A percentile compares a stretch with the other conserved stretches of the same genome.
Evolutionary conservation across 495 filamentous ascomycete genomes (phyloP).

Genomic region (Tuber brumale): DNA sequence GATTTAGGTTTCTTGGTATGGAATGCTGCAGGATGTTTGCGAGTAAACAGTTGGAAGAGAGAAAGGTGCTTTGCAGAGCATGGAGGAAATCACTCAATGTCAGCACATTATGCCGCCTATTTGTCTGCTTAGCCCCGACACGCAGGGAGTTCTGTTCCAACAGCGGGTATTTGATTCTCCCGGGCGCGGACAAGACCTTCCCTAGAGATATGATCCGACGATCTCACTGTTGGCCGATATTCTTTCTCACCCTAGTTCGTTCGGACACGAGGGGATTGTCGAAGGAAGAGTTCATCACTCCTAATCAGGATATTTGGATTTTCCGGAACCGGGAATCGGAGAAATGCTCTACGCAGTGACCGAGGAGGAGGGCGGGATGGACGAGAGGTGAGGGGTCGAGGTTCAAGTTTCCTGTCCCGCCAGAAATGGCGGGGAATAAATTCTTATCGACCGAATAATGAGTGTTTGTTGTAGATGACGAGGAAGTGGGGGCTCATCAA

Average conservation of each 20-base stretch:
- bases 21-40: background rate
- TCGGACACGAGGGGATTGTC: background rate
- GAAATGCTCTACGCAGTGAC: background rate
- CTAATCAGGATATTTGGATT: background rate
- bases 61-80: slow-evolving; percentile 18
- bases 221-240: slow-evolving; percentile 21
- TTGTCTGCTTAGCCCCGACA: slow-evolving; percentile 13
- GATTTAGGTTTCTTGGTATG: background rate
- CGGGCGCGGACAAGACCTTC: background rate
- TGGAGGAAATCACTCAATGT: slow-evolving; percentile 35
- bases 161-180: too few species aligned
- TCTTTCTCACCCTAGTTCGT: background rate
- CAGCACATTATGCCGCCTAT: slow-evolving; percentile 20
- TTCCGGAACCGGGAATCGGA: background rate
- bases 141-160: background rate
- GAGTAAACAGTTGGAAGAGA: too few species aligned
- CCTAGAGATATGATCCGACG: slow-evolving; percentile 17
- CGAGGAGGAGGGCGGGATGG: background rate
- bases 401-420: too few species aligned
- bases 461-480: too few species aligned
- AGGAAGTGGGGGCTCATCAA: background rate
- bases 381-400: too few species aligned
- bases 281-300: background rate
- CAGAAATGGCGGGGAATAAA: too few species aligned
- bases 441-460: too few species aligned